Evolutionary conservation across 768 basidiomycete genomes (phyloP).

Genomic region (Hygrocybe punicea): DNA sequence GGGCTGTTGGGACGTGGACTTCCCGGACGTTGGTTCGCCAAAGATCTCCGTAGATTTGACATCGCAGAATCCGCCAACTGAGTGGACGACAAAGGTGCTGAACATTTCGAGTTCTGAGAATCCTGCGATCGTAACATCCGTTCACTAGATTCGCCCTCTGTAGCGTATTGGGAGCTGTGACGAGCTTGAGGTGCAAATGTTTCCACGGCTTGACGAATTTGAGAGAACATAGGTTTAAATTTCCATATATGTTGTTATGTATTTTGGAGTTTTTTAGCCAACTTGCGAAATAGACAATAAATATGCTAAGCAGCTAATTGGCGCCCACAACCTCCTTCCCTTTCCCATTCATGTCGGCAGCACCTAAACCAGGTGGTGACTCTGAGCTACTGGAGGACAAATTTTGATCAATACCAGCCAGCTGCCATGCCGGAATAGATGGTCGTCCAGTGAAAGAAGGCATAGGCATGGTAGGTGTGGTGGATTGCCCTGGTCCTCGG

Average conservation of each 20-base stretch:
- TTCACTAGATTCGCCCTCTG: conserved; percentile 15
- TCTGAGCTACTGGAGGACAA: conserved; percentile 6
- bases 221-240: conserved; percentile 60
- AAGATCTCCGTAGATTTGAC: conserved; percentile 59
- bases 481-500: conserved; percentile 50
- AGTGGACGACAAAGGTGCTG: conserved; percentile 42
- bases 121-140: conserved; percentile 34
- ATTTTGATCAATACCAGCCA: conserved; percentile 45
- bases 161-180: conserved; percentile 29
- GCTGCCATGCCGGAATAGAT: conserved; percentile 89
- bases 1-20: conserved; percentile 25
- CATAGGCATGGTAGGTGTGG: conserved; percentile 50
- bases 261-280: no score
- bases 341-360: conserved; percentile 43
- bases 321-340: conserved; percentile 49
- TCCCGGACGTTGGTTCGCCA: conserved; percentile 49
- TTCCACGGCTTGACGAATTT: conserved; percentile 72
- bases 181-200: conserved; percentile 53
- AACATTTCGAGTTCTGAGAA: conserved; percentile 20
- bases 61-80: conserved; percentile 62
- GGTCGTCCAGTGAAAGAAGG: conserved; percentile 52
- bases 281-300: no score
- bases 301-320: no score
- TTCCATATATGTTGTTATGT: conserved; percentile 14
- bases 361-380: not conserved